Evolutionary conservation across 2,329 filamentous ascomycete genomes (phyloP).

Genomic region (Alternaria rosae): DNA sequence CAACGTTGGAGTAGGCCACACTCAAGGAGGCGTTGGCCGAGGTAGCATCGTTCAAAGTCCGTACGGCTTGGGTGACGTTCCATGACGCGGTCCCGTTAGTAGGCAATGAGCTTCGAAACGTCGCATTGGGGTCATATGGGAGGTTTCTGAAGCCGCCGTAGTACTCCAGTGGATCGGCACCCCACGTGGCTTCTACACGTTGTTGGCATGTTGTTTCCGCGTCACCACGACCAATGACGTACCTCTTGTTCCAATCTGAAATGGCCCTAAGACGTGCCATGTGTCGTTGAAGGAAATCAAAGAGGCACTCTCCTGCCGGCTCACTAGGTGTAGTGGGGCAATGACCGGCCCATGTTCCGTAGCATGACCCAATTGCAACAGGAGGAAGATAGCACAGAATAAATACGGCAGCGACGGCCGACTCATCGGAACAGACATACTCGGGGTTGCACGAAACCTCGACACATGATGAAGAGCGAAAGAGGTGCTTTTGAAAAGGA

Average conservation of each 20-base stretch:
- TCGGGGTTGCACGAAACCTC: background rate
- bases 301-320: slow-evolving; percentile 14
- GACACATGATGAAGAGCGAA: background rate
- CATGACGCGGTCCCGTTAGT: slow-evolving; percentile 60
- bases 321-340: slow-evolving; percentile 14
- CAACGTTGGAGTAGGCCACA: slow-evolving; percentile 59
- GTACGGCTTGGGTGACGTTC: slow-evolving; percentile 51
- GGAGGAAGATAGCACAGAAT: slow-evolving; percentile 9
- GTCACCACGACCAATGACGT: slow-evolving; percentile 27
- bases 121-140: slow-evolving; percentile 51
- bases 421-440: slow-evolving; percentile 6
- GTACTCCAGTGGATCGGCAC: slow-evolving; percentile 64
- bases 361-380: slow-evolving; percentile 23
- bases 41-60: slow-evolving; percentile 30
- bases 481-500: background rate
- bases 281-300: slow-evolving; percentile 44
- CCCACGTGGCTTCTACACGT: slow-evolving; percentile 63
- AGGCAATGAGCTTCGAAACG: slow-evolving; percentile 60
- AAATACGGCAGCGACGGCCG: slow-evolving; percentile 10
- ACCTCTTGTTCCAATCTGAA: slow-evolving; percentile 66
- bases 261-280: slow-evolving; percentile 65
- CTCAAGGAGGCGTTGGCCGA: slow-evolving; percentile 51
- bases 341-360: slow-evolving; percentile 28
- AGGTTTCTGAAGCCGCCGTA: slow-evolving; percentile 61
- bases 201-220: slow-evolving; percentile 18